Evolutionary conservation across 1,139 yeast genomes (phyloP).

Genomic region (Nakaseomyces delphensis): DNA sequence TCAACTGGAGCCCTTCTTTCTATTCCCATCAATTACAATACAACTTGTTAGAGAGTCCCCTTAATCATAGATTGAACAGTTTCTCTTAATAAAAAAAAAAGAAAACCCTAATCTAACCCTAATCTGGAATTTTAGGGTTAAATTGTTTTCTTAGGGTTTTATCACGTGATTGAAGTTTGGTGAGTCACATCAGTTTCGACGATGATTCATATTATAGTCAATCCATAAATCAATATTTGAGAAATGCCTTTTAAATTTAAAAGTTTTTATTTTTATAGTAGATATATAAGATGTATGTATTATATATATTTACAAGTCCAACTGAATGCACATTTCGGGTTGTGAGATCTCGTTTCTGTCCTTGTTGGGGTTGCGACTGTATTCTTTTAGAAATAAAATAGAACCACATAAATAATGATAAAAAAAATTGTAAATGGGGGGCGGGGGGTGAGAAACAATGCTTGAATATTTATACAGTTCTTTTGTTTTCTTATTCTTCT

Average conservation of each 20-base stretch:
- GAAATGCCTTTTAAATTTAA: not conserved
- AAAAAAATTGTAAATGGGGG: not conserved
- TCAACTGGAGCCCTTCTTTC: no score
- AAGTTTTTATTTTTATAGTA: not conserved
- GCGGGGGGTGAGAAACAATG: not conserved
- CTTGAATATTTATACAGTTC: not conserved
- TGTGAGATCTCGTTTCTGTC: not conserved
- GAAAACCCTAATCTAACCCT: not conserved
- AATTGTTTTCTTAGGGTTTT: not conserved
- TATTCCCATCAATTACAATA: no score
- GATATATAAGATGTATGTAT: not conserved
- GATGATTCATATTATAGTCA: not conserved
- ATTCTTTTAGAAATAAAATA: no score
- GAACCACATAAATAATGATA: not conserved
- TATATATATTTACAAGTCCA: conserved; percentile 1
- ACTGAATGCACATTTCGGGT: conserved; percentile 1
- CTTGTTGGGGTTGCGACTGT: no score
- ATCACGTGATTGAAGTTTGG: no score
- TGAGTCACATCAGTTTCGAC: not conserved
- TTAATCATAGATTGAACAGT: no score
- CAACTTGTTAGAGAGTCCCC: no score
- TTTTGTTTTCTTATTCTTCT: not conserved
- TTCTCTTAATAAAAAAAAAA: no score
- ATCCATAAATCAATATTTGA: not conserved
- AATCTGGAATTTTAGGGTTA: not conserved